Evolutionary conservation across 345 rosid species (phyloP).

Genomic region (Excoecaria cochinchinensis): DNA sequence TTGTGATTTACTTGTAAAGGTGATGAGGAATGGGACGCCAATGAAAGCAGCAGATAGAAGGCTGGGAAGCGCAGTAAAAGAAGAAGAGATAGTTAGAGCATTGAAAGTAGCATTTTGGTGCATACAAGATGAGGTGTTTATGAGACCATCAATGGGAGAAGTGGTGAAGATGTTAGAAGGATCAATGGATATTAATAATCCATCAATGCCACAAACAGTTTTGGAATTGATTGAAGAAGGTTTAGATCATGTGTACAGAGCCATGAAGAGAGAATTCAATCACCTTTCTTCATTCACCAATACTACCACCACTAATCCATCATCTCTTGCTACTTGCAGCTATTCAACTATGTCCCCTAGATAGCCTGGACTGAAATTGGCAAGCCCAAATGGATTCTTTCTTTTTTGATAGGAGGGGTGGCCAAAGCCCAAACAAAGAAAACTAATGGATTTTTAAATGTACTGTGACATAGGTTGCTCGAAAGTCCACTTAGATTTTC

Average conservation of each 20-base stretch:
- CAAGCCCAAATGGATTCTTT: too few species aligned
- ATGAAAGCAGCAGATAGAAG: conserved; percentile 29
- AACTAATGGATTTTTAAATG: too few species aligned
- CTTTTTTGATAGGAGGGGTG: too few species aligned
- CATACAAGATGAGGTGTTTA: conserved; percentile 34
- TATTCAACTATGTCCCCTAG: conserved; percentile 92
- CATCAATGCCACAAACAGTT: conserved; percentile 87
- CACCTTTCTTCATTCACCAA: conserved; percentile 52
- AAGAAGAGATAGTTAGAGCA: conserved; percentile 30
- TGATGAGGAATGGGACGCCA: conserved; percentile 21
- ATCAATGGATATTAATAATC: conserved; percentile 40
- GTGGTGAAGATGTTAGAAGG: conserved; percentile 35
- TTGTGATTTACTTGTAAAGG: neutral
- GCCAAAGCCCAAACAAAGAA: too few species aligned
- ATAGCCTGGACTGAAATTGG: conserved; percentile 21
- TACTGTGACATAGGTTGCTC: too few species aligned
- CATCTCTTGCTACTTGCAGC: conserved; percentile 78
- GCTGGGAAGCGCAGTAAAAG: conserved; percentile 20
- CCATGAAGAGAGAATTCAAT: conserved; percentile 76
- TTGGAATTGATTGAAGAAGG: conserved; percentile 83
- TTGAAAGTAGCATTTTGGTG: conserved; percentile 34
- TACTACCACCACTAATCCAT: conserved; percentile 28
- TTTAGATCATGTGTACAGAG: conserved; percentile 66
- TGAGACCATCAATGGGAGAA: conserved; percentile 37
- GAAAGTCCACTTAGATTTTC: too few species aligned